Conservation (phyloP, 2,329 filamentous ascomycete species). For the Xylariaceae sp. region DNA sequence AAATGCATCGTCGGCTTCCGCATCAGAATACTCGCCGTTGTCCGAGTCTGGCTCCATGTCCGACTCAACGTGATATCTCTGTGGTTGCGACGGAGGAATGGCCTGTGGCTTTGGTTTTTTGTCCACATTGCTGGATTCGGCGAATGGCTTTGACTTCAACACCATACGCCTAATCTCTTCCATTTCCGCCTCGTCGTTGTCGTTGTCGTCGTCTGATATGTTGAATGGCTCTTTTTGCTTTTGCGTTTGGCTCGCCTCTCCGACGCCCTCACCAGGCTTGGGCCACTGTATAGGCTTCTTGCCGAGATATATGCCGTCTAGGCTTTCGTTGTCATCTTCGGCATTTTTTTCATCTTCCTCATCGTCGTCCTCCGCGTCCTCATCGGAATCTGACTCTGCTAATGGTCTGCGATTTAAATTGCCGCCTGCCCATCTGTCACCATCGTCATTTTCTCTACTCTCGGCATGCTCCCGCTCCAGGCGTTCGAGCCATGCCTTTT, state of each 20-base stretch:
- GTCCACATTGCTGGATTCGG: slow-evolving; percentile 50
- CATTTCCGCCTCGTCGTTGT: slow-evolving; percentile 74
- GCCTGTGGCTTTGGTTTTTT: slow-evolving; percentile 59
- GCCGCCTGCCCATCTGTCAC: slow-evolving; percentile 86
- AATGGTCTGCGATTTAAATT: slow-evolving; percentile 72
- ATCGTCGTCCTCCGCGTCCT: slow-evolving; percentile 45
- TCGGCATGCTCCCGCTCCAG: slow-evolving; percentile 87
- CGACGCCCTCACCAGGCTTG: slow-evolving; percentile 25
- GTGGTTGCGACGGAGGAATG: slow-evolving; percentile 57
- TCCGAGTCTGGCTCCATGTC: slow-evolving; percentile 72
- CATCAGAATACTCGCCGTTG: slow-evolving; percentile 45
- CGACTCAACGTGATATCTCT: slow-evolving; percentile 54
- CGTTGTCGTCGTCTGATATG: slow-evolving; percentile 75
- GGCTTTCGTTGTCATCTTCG: slow-evolving; percentile 42
- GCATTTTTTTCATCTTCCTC: slow-evolving; percentile 40
- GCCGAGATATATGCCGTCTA: slow-evolving; percentile 61
- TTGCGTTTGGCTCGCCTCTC: slow-evolving; percentile 43
- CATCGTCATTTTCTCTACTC: slow-evolving; percentile 65
- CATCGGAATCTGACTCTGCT: slow-evolving; percentile 49
- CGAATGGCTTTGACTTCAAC: slow-evolving; percentile 86
- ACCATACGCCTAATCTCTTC: slow-evolving; percentile 86
- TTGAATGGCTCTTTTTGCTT: slow-evolving; percentile 65
- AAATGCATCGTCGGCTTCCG: slow-evolving; percentile 73
- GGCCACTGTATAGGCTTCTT: slow-evolving; percentile 45
- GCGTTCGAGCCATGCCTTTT: slow-evolving; percentile 84